phyloP scores from a whole-genome alignment of 176 grass and related monocot species.

The Tillandsia leiboldiana region DNA sequence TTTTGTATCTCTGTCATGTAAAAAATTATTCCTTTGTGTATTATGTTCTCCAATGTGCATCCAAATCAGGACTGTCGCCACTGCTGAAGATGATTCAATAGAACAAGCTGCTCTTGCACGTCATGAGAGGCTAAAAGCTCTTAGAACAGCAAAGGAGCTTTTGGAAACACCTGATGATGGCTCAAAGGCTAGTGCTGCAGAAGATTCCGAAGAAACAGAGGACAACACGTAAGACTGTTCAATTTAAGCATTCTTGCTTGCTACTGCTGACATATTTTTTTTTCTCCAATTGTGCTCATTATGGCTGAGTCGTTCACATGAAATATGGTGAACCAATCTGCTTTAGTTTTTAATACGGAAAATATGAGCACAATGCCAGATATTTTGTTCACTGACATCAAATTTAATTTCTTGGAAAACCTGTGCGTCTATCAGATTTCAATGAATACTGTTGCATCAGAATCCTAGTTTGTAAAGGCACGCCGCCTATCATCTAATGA shows the following conservation, averaged over 20 bases:
- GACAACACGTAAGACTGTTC: constrained; percentile 34
- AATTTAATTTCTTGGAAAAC: too few relatives aligned
- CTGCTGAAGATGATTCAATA: constrained; percentile 12
- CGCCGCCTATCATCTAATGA: too few relatives aligned
- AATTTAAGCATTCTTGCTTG: background rate
- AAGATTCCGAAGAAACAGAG: constrained; percentile 39
- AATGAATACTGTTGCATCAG: too few relatives aligned
- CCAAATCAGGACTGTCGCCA: background rate
- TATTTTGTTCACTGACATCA: background rate
- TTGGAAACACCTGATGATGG: constrained; percentile 30
- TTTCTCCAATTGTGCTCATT: background rate
- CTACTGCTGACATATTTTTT: background rate
- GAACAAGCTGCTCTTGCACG: constrained; percentile 22
- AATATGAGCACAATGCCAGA: background rate
- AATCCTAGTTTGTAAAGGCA: too few relatives aligned
- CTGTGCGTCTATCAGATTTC: too few relatives aligned
- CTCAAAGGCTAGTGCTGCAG: constrained; percentile 28
- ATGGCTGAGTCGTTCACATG: background rate
- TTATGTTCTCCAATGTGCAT: background rate
- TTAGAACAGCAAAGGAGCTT: constrained; percentile 29
- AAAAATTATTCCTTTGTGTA: background rate
- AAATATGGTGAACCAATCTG: background rate
- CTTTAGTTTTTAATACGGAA: background rate
- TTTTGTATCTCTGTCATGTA: too few relatives aligned
- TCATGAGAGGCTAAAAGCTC: constrained; percentile 13